Base-by-base conservation (phyloP, 2,329 filamentous ascomycete species). In the Trichoderma sp. region DNA sequence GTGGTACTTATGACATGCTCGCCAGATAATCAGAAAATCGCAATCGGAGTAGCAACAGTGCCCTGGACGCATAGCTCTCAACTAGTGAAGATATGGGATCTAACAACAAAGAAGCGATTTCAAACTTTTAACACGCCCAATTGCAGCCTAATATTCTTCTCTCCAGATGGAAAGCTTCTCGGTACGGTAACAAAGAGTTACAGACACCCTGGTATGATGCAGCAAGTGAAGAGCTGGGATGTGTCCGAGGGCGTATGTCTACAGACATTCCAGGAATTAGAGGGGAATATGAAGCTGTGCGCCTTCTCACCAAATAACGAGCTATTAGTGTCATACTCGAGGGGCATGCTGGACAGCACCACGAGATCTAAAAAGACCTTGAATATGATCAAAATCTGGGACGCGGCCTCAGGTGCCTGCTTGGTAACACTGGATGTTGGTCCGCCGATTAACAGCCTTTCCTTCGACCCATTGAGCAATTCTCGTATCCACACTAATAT, bases 301-400 rank as follows among this genome's bases (percentile, higher is more conserved):
- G 11, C 47, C 11, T 53, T 23, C 5, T 53, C 47, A 23, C 11
- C 47, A 20, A 12, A 53, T 53, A 53, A 23, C 47, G 20, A 53
- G 11, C 20, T 23, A 23, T 12, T 53, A 20, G 20, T 6, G 20
- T 53, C 47, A 53, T 53, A 53, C 47, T 23, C 36, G 36, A 39
- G 15, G 0, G 36, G 36, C 15, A 17, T 4, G 3, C 15, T 39
- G 15, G 15, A 39, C 15, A 39, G 15, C 36, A 39, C 1, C 36
- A 3, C 36, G 0, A 1, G 15, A 39, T 47, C 2, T 1, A 20
- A 50, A 0, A 50, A 6, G n/a, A 20, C 8, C 11, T 20, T 6
- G n/a, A 20, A 1, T 1, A 23, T 50, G 43, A 50, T 53, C 20
- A 53, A 23, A 23, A 23, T 23, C 1, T 53, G 47, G 47, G 47